A percentile compares a stretch with the other conserved stretches of the same genome.
These are phyloP conservation scores for Cercospora sp. DNA, from an alignment of 2,329 filamentous ascomycete species.

Conservation along the genomic window DNA sequence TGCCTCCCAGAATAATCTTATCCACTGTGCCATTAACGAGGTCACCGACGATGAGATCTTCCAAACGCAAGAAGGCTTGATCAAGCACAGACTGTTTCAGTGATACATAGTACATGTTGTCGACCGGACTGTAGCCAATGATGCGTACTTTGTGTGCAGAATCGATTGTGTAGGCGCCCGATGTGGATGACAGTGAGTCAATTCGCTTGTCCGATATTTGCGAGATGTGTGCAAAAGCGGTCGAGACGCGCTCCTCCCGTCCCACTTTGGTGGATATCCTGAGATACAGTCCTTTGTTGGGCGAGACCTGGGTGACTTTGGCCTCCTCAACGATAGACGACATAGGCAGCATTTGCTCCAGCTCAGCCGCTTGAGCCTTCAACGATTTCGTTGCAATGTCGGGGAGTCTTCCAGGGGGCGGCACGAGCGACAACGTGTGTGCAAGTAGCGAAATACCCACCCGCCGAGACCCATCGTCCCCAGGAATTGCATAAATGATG, in stretches of 20 bases:
- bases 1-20: conserved; percentile 76
- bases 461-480: conserved; percentile 70
- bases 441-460: conserved; percentile 84
- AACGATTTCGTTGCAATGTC: conserved; percentile 35
- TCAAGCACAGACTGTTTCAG: conserved; percentile 79
- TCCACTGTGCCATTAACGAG: conserved; percentile 81
- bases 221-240: conserved; percentile 88
- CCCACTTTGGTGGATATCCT: conserved; percentile 55
- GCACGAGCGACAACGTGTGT: conserved; percentile 71
- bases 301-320: conserved; percentile 76
- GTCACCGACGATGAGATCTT: conserved; percentile 81
- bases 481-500: conserved; percentile 83
- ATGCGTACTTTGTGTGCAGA: conserved; percentile 80
- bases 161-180: conserved; percentile 75
- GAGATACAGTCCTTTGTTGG: conserved; percentile 78
- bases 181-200: conserved; percentile 74
- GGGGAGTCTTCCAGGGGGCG: conserved; percentile 42
- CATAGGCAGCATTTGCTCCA: conserved; percentile 60
- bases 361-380: conserved; percentile 29
- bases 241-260: conserved; percentile 13
- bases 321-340: conserved; percentile 77
- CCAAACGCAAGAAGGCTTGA: conserved; percentile 85
- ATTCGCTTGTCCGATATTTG: conserved; percentile 86
- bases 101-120: conserved; percentile 82
- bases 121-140: conserved; percentile 81